A percentile compares a stretch with the other conserved stretches of the same genome.
phyloP scores from a whole-genome alignment of 148 eudicot genomes.

The Fagopyrum esculentum region DNA sequence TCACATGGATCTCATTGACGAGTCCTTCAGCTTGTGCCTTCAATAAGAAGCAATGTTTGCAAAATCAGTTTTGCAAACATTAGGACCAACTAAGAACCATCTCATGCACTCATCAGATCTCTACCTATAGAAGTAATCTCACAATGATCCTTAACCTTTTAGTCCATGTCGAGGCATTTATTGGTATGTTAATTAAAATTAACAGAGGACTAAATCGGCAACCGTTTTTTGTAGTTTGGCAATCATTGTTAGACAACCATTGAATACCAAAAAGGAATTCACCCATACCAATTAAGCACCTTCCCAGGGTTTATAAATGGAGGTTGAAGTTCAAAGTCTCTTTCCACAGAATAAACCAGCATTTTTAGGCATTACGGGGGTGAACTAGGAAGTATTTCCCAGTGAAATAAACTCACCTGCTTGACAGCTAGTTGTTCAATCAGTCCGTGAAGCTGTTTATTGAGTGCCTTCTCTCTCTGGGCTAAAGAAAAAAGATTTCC shows the following conservation, averaged over 20 bases:
- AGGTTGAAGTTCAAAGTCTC: background rate
- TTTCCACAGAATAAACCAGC: background rate
- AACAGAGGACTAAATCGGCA: background rate
- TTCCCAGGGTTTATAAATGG: background rate
- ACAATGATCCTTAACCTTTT: no score
- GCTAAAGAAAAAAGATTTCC: constrained; percentile 33
- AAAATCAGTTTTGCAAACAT: no score
- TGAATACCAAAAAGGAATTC: background rate
- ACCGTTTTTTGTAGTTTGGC: background rate
- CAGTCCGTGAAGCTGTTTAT: constrained; percentile 90
- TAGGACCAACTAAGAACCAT: no score
- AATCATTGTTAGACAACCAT: background rate
- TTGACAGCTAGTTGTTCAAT: constrained; percentile 87
- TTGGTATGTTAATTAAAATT: no score
- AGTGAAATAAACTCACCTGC: constrained; percentile 45
- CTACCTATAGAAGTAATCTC: no score
- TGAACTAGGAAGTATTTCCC: background rate
- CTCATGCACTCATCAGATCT: no score
- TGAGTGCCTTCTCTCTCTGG: constrained; percentile 88
- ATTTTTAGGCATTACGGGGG: background rate
- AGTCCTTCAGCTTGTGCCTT: constrained; percentile 94
- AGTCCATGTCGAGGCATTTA: no score
- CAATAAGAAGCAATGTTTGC: background rate
- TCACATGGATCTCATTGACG: constrained; percentile 61
- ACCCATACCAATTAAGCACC: background rate